These are phyloP conservation scores for Exophiala sp. DNA, from an alignment of 2,329 filamentous ascomycete species.

Conservation along the genomic window DNA sequence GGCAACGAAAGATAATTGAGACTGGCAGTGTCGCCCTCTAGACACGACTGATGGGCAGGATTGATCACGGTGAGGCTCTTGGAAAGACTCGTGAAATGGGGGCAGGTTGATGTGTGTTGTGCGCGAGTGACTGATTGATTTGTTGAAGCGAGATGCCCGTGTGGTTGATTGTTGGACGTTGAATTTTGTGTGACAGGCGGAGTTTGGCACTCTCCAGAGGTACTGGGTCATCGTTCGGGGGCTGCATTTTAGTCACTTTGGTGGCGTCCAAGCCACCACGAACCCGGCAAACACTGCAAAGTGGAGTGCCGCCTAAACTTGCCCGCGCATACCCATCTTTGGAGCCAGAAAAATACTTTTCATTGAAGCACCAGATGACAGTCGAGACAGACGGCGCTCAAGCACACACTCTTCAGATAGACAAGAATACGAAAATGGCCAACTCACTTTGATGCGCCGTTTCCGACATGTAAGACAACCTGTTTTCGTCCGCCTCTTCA, in stretches of 20 bases:
- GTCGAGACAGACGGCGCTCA: no score
- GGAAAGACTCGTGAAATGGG: no score
- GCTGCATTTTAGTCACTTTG: background rate
- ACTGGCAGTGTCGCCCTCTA: background rate
- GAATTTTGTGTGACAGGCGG: constrained; percentile 20
- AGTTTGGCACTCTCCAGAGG: background rate
- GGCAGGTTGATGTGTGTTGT: constrained; percentile 2
- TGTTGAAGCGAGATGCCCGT: background rate
- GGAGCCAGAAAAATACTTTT: no score
- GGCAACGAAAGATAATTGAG: background rate
- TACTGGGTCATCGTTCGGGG: background rate
- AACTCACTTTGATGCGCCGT: constrained; percentile 68
- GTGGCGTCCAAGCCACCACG: background rate
- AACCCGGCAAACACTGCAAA: background rate
- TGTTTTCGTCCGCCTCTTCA: constrained; percentile 71
- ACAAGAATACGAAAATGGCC: constrained; percentile 8
- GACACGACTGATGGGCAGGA: no score
- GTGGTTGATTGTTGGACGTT: constrained; percentile 3
- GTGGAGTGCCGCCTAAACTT: constrained; percentile 3
- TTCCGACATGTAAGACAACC: constrained; percentile 65
- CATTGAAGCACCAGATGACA: no score
- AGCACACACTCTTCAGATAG: background rate
- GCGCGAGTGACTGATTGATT: constrained; percentile 3
- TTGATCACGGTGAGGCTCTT: no score
- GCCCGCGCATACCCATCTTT: background rate